Base-by-base conservation (phyloP, 2,329 filamentous ascomycete genomes). In the Aaosphaeria arxii region DNA sequence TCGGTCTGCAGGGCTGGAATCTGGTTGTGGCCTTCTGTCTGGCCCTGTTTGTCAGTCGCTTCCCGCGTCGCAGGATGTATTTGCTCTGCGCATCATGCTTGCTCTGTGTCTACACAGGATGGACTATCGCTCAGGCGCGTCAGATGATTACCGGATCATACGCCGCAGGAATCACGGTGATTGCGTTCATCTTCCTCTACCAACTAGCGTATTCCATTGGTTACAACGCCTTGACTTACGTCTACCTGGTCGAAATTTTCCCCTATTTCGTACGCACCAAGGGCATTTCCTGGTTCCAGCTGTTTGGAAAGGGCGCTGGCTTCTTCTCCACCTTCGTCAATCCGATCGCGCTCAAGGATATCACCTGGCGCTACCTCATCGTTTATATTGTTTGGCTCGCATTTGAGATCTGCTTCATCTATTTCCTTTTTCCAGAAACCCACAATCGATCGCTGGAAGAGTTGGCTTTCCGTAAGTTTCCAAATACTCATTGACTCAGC, bases 301-400 rank as follows among this genome's bases (percentile, higher is more conserved):
- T 86, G 13, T 79, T 77, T 7, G 76, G 85, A 7, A 80, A 85
- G 62, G 77, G 79, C 39, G 74, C 83, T 31, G 74, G 85, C 31
- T 80, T 84, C 51, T 74, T 86, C 48, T 78, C 55, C 58, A 51
- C 32, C 67, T 82, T 73, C 53, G 79, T 78, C 53, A 86, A 86
- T 71, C 80, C 80, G 56, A 74, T 85, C 51, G 84, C 82, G 4
- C 84, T 84, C 74, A 74, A 82, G 46, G 75, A 77, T 48, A 70
- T 84, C 5, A 61, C 64, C 41, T 86, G 82, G 80, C 78, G 85
- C 64, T 82, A 86, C 45, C 83, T 83, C 71, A 70, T 85, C 43
- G 82, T 85, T 61, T 86, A 82, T 24, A 72, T 76, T 0, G 62
- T 54, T 28, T 66, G 64, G 58, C 53, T 69, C 1, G 56, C 45